Percentiles rank a stretch among this genome's conserved stretches.
Evolutionary conservation across 1,139 yeast species (phyloP).

Genomic region (Kurtzmaniella quercitrusa): DNA sequence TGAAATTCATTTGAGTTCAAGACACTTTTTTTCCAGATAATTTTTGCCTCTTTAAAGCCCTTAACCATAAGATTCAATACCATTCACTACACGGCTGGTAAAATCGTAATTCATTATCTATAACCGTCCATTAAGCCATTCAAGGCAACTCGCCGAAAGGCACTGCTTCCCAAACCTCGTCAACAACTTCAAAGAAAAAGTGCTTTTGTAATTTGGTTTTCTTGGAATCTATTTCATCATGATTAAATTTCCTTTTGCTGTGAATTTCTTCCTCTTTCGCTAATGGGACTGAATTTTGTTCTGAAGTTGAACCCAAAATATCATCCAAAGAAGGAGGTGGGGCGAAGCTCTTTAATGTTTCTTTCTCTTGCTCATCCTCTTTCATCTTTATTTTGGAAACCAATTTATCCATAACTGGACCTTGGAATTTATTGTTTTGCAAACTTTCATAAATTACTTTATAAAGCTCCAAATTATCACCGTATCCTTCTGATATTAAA

Average conservation of each 20-base stretch:
- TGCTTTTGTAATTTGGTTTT: constrained; percentile 8
- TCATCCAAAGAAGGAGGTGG: constrained; percentile 14
- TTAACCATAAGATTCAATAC: no score
- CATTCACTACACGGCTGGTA: no score
- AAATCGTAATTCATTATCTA: neutral
- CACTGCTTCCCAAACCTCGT: constrained; percentile 26
- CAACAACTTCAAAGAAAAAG: constrained; percentile 25
- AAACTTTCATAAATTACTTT: neutral
- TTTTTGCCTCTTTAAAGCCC: no score
- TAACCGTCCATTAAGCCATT: neutral
- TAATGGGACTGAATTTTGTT: neutral
- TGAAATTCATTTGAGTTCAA: no score
- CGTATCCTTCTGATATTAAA: neutral
- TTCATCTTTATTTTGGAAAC: constrained; percentile 1
- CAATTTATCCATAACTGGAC: neutral
- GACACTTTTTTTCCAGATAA: no score
- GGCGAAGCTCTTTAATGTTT: constrained; percentile 8
- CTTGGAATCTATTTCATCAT: constrained; percentile 1
- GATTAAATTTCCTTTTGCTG: constrained; percentile 20
- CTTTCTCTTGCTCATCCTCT: constrained; percentile 3
- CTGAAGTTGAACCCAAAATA: constrained; percentile 10
- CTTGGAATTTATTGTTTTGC: constrained; percentile 1
- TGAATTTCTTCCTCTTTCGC: constrained; percentile 9
- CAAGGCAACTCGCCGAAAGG: constrained; percentile 26
- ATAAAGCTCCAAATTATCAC: neutral